Evolutionary conservation across 306 rosid species (phyloP), one percentile per base, ranked within the genome.

Genomic region (Alnus rubra): DNA sequence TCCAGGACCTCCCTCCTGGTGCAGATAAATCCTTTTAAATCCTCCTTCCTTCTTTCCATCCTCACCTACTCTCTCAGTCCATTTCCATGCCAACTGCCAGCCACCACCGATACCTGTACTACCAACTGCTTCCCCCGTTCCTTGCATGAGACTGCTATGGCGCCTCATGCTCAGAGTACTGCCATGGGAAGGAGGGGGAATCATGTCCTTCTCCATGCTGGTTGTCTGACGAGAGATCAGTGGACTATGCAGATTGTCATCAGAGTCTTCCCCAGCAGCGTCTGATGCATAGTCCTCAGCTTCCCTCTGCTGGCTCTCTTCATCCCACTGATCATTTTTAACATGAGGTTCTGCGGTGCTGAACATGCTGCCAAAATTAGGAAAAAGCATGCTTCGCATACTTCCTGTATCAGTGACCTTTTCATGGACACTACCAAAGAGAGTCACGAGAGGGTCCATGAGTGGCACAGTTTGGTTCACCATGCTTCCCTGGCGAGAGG

Each of bases 81-180:
- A 93, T 87, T 93, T 87, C 98, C 98, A 93, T 62, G 98, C 98
- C 83, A 93, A 86, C 79, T 93, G 98, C 98, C 98, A 93, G 49
- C 98, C 98, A 60, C 98, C 98, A 72, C 98, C 97, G 71, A 93
- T 91, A 74, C 98, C 98, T 28, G 98, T 88, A 79, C 90, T 84
- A 65, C 87, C 89, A 60, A 85, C 92, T 50, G 87, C 84, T 82
- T 93, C 98, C 67, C 86, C 88, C 80, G 86, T 74, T 78, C 90
- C 97, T 86, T 91, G 97, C 88, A 85, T 84, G 75, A 93, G 92
- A 87, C 94, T 93, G 81, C 96, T 89, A 75, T 87, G 83, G 75
- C 80, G 98, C 80, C 97, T 87, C 89, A 89, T 90, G 84, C 90
- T 82, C 72, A 93, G 54, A 65, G 71, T 55, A 87, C 94, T 89